phyloP scores from a whole-genome alignment of 371 early-diverging fungal species.

The Haplosporangium sp. region DNA sequence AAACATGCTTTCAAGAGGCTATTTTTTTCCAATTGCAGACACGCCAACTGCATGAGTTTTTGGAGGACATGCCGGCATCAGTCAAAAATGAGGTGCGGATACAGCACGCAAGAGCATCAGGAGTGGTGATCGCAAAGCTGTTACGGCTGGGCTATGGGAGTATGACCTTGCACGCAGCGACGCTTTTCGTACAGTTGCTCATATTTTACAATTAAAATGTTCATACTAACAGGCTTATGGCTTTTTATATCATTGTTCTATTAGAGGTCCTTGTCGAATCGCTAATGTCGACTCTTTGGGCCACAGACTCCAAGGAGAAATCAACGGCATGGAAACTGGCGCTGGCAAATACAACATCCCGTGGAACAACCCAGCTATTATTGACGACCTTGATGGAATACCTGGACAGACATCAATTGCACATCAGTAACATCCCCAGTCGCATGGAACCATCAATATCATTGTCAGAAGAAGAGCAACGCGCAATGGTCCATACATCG shows the following conservation, averaged over 20 bases:
- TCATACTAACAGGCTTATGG: background rate
- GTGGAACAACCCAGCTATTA: constrained; percentile 13
- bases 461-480: background rate
- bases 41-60: constrained; percentile 10
- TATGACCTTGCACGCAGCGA: background rate
- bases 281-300: constrained; percentile 26
- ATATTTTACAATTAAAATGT: background rate
- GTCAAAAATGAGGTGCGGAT: background rate
- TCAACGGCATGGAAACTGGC: constrained; percentile 18
- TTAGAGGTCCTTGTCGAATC: constrained; percentile 28
- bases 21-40: constrained; percentile 28
- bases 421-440: background rate
- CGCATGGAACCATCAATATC: background rate
- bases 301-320: background rate
- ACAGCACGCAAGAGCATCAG: constrained; percentile 11
- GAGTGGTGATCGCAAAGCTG: constrained; percentile 20
- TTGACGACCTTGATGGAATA: constrained; percentile 18
- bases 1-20: constrained; percentile 32
- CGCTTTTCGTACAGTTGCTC: background rate
- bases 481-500: constrained; percentile 16
- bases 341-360: background rate
- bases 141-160: constrained; percentile 34
- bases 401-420: constrained; percentile 16
- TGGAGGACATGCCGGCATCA: background rate
- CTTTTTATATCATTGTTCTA: background rate